A percentile compares a stretch with the other conserved stretches of the same genome.
These are phyloP conservation scores for Rhodotorula babjevae DNA, from an alignment of 768 basidiomycete genomes.

Conservation along the genomic window DNA sequence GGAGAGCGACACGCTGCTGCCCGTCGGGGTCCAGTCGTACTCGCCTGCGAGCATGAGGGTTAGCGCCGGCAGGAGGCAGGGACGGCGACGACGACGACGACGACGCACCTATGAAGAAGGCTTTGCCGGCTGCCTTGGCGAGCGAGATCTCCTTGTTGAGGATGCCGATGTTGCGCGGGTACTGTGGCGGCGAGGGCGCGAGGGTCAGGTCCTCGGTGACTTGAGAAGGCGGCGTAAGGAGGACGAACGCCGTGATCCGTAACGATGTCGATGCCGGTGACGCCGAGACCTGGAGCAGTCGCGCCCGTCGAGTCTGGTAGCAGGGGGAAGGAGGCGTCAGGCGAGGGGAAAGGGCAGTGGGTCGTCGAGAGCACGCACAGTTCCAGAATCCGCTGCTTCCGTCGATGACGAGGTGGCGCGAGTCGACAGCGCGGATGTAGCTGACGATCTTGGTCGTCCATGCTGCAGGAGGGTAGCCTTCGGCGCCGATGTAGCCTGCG, in stretches of 20 bases:
- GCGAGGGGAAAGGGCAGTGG: not conserved
- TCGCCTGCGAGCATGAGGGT: constrained; percentile 2
- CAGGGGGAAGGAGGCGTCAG: not conserved
- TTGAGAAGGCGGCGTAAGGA: not conserved
- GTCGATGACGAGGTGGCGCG: constrained; percentile 29
- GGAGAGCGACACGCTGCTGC: constrained; percentile 1
- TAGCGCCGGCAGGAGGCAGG: accelerated
- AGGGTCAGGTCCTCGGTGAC: not conserved
- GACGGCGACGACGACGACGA: not conserved
- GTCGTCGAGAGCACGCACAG: not conserved
- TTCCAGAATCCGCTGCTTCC: constrained; percentile 32
- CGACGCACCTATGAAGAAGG: constrained; percentile 22
- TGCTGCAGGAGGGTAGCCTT: constrained; percentile 15
- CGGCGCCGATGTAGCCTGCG: constrained; percentile 24
- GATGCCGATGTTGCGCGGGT: constrained; percentile 28
- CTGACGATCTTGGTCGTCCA: constrained; percentile 4
- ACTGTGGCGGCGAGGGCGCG: not conserved
- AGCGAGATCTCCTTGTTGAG: constrained; percentile 11
- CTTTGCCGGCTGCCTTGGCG: constrained; percentile 7
- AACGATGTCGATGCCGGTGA: constrained; percentile 20
- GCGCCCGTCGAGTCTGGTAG: constrained; percentile 8
- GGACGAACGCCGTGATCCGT: constrained; percentile 21
- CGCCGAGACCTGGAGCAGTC: not conserved
- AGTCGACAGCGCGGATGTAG: not conserved
- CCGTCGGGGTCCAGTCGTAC: constrained; percentile 26